Percentiles rank a stretch among this genome's conserved stretches.
These are phyloP conservation scores for Apiotrichum porosum DNA, from an alignment of 1,284 basidiomycete genomes.

Conservation along the genomic window DNA sequence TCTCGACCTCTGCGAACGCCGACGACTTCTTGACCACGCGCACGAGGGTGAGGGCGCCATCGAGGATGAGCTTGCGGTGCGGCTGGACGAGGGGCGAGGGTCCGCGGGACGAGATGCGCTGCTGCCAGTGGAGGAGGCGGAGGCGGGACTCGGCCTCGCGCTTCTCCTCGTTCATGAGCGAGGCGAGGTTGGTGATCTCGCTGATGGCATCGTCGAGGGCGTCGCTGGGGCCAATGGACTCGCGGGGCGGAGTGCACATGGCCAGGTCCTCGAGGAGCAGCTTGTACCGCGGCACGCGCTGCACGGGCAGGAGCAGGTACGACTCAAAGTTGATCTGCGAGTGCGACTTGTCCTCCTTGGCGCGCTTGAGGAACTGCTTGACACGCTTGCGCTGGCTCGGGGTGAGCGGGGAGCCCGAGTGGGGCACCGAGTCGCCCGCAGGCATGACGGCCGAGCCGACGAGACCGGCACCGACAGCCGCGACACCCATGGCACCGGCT, in stretches of 20 bases:
- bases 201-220: slow-evolving; percentile 77
- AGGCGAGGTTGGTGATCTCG: slow-evolving; percentile 80
- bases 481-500: slow-evolving; percentile 19
- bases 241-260: slow-evolving; percentile 72
- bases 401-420: slow-evolving; percentile 49
- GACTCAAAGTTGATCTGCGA: slow-evolving; percentile 95
- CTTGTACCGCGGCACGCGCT: slow-evolving; percentile 92
- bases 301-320: slow-evolving; percentile 89
- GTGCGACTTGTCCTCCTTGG: slow-evolving; percentile 65
- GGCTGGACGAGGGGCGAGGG: slow-evolving; percentile 96
- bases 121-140: slow-evolving; percentile 84
- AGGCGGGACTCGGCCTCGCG: slow-evolving; percentile 84
- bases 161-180: slow-evolving; percentile 95
- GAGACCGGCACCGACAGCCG: slow-evolving; percentile 14
- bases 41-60: slow-evolving; percentile 73
- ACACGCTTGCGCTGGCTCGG: slow-evolving; percentile 79
- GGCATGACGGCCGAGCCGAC: slow-evolving; percentile 59
- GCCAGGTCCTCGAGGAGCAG: slow-evolving; percentile 83
- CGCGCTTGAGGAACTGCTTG: slow-evolving; percentile 68
- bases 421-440: slow-evolving; percentile 36
- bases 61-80: slow-evolving; percentile 87
- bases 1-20: slow-evolving; percentile 68
- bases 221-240: slow-evolving; percentile 60
- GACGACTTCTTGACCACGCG: slow-evolving; percentile 84
- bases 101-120: slow-evolving; percentile 81